These are phyloP conservation scores for Pseudocercospora macadamiae DNA, from an alignment of 2,329 filamentous ascomycete species.

Conservation along the genomic window DNA sequence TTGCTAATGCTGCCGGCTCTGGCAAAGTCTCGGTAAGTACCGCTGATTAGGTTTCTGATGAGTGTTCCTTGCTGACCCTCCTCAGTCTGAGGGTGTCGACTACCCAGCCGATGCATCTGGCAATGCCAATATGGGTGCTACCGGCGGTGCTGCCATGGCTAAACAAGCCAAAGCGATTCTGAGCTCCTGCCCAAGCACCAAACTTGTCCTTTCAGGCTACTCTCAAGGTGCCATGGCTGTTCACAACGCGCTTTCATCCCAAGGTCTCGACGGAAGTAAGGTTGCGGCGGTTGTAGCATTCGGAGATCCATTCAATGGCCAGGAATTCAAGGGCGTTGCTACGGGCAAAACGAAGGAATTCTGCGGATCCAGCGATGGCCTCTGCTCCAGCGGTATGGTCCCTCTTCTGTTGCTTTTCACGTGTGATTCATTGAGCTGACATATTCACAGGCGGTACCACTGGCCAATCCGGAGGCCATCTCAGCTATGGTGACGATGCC, in stretches of 20 bases:
- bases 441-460: constrained; percentile 17
- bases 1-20: constrained; percentile 22
- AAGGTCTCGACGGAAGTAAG: constrained; percentile 27
- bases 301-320: constrained; percentile 34
- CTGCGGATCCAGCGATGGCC: constrained; percentile 27
- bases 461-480: constrained; percentile 28
- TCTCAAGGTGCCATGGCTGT: constrained; percentile 27
- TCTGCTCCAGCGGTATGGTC: constrained; percentile 26
- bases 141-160: constrained; percentile 27
- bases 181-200: constrained; percentile 26
- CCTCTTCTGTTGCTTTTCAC: not conserved
- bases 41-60: too few species aligned
- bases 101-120: constrained; percentile 32
- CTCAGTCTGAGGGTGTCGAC: constrained; percentile 32
- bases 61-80: too few species aligned
- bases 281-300: constrained; percentile 35
- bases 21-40: constrained; percentile 20
- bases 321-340: constrained; percentile 29
- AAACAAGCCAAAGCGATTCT: constrained; percentile 17
- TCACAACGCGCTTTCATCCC: constrained; percentile 24
- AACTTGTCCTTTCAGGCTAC: constrained; percentile 28
- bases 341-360: constrained; percentile 29
- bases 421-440: not conserved
- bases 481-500: constrained; percentile 29
- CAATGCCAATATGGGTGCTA: constrained; percentile 28